Percentiles rank a stretch among this genome's conserved stretches.
These are phyloP conservation scores for Euphorbia tirucalli DNA, from an alignment of 345 rosid species.

Conservation along the genomic window DNA sequence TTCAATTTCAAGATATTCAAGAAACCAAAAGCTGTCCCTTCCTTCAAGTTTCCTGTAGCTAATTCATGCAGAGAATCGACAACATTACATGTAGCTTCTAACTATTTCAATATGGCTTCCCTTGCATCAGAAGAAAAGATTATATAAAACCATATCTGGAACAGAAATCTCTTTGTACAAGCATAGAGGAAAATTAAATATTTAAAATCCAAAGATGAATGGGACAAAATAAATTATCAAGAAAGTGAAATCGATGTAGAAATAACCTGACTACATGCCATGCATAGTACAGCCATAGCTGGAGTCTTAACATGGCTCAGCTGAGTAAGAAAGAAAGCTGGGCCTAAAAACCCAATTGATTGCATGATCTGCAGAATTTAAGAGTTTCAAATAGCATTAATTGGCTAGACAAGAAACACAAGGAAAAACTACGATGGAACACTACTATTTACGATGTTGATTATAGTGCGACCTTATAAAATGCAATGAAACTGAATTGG, in stretches of 20 bases:
- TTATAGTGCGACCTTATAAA: not conserved
- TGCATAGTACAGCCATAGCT: conserved; percentile 92
- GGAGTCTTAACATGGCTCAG: conserved; percentile 82
- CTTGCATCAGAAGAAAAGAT: not conserved
- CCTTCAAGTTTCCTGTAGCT: not conserved
- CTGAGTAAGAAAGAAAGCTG: conserved; percentile 89
- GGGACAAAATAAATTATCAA: not conserved
- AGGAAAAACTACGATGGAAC: conserved; percentile 15
- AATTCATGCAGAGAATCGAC: not conserved
- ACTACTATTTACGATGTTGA: not conserved
- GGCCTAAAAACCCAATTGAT: conserved; percentile 93
- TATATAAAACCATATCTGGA: not conserved
- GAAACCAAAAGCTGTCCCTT: not conserved
- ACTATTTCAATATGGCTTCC: not conserved
- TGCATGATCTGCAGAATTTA: conserved; percentile 82
- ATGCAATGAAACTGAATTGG: not conserved
- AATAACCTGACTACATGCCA: conserved; percentile 98
- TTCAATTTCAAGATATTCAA: not conserved
- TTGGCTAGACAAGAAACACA: not conserved
- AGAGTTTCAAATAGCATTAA: conserved; percentile 11
- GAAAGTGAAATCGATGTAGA: conserved; percentile 20
- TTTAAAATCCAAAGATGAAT: not conserved
- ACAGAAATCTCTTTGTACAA: not conserved
- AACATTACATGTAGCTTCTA: not conserved
- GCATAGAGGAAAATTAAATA: not conserved